Evolutionary conservation across 1,139 yeast genomes (phyloP), one percentile per base, ranked within the genome.

Genomic region (Trichomonascaceae sp.): DNA sequence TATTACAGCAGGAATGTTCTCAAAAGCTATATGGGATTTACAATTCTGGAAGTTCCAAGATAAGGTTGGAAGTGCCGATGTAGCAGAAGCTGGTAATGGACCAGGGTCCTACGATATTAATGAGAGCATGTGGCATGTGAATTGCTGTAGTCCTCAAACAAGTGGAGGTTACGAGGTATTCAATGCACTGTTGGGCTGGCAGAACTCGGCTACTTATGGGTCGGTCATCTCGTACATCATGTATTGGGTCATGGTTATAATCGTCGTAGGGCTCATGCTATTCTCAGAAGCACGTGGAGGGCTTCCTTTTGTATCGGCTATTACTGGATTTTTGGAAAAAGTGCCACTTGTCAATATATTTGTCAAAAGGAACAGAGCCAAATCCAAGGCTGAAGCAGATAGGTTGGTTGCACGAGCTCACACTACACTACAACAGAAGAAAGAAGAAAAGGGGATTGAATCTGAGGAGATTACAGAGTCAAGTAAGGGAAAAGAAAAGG

Each of bases 101-200:
- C 91, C 95, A 50, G 97, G 97, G 66, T 84, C 96, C 45, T 90
- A 90, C 70, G 85, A 90, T 70, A 81, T 90, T 62, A 65, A 76
- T 55, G 78, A 80, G 65, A 73, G 88, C 9, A 96, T 90, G 17
- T 90, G 96, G 89, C 97, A 90, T 70, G 91, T 90, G 58, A 89
- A 90, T 76, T 90, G 96, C 74, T 90, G 96, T 74, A 89, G 88
- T 73, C 95, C 96, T 41, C 87, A 84, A 71, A 77, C 77, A 49
- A 96, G 88, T 68, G 84, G 87, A 58, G 95, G 95, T 74, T 90
- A 96, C 96, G 95, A 87, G 81, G 82, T 90, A 58, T 89, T 90
- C 79, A 89, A 88, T 66, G 86, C 95, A 10, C 70, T 87, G 54
- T 73, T 88, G 53, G 96, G 96, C 61, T 88, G 96, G 96, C 95